Evolutionary conservation across 2,329 filamentous ascomycete genomes (phyloP), one percentile per base, ranked within the genome.

Genomic region (Stromatinia cepivora): DNA sequence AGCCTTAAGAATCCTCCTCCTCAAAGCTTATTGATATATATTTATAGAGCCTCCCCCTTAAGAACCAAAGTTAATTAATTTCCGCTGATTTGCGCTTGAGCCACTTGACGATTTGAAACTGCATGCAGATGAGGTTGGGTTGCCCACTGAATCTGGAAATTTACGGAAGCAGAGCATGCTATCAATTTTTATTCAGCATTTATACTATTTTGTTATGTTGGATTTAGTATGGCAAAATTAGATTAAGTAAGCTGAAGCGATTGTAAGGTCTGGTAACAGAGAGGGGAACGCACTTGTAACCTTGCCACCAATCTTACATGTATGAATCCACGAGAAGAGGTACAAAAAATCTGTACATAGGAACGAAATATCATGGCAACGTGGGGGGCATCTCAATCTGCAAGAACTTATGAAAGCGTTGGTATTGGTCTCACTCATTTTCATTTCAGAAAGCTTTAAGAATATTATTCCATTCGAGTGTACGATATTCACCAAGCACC

Each of bases 341-440:
- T 22, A 3, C 53, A 4, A 20, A n/a, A 11, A 3, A 54, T 10
- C 15, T 36, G 5, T n/a, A 22, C 20, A 56, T 3, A 34, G 28
- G 5, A 11, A 11, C 9, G 10, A 13, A 11, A 36, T 1, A n/a
- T 2, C 2, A 13, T 22, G 10, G 2, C 10, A 36, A 20, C 1
- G 20, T 6, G n/a, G n/a, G 28, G 2, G 5, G 17, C 4, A 36
- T n/a, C 10, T 1, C 9, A 22, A 13, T n/a, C 10, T 56, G 22
- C 2, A 1, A 22, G 9, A 36, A 8, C 7, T 13, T 6, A 13
- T 2, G 22, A 20, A n/a, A 56, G 22, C 2, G 4, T 56, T 20
- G 11, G 4, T 13, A 6, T 7, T 2, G 22, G 4, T 56, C 17
- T 56, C 8, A 11, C 6, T n/a, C 13, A 5, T n/a, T 36, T 9